Evolutionary conservation across 169 alveolate species (phyloP).

Genomic region (Plasmodium chabaudi): DNA sequence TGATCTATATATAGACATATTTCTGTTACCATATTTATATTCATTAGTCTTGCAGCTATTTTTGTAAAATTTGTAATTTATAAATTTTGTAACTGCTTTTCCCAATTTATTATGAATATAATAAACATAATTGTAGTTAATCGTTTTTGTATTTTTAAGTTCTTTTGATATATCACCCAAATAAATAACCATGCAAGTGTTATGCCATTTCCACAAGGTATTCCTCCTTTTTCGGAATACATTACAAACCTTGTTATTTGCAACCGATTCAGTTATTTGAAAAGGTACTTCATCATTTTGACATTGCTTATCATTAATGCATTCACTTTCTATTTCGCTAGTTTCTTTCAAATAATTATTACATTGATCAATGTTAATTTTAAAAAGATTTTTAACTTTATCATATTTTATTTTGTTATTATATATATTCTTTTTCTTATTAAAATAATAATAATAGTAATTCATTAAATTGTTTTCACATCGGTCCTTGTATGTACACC

Average conservation of each 20-base stretch:
- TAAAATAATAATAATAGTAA: conserved; percentile 47
- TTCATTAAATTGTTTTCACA: conserved; percentile 22
- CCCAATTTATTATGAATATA: conserved; percentile 28
- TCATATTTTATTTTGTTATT: conserved; percentile 15
- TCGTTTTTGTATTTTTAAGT: conserved; percentile 23
- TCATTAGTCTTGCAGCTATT: too few relatives aligned
- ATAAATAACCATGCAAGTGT: conserved; percentile 62
- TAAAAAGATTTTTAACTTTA: conserved; percentile 14
- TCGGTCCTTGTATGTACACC: not conserved
- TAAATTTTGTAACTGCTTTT: not conserved
- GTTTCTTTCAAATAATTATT: conserved; percentile 20
- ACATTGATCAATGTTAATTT: conserved; percentile 46
- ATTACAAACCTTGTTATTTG: not conserved
- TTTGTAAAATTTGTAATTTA: too few relatives aligned
- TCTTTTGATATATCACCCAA: conserved; percentile 37
- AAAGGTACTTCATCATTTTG: not conserved
- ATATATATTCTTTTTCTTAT: not conserved
- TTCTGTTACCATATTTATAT: not conserved
- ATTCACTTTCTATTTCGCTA: not conserved
- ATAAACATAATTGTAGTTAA: conserved; percentile 19
- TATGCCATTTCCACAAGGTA: conserved; percentile 59
- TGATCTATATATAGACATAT: conserved; percentile 25
- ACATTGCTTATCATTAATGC: not conserved
- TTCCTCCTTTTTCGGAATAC: not conserved
- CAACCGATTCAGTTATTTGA: not conserved